Evolutionary conservation across 169 alveolate species (phyloP).

Genomic region (Neospora caninum): DNA sequence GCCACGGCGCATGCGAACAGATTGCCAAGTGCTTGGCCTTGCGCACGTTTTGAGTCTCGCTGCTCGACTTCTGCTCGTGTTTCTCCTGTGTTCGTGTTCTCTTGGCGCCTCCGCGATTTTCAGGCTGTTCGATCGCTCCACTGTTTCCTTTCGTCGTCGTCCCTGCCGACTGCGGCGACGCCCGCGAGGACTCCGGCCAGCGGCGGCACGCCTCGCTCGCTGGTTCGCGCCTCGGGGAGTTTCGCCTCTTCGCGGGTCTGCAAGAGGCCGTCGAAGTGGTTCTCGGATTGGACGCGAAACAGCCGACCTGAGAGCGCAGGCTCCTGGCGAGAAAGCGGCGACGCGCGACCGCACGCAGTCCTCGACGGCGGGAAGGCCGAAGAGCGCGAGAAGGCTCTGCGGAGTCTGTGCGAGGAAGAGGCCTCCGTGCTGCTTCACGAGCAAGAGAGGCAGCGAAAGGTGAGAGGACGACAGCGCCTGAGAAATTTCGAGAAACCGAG

Average conservation of each 20-base stretch:
- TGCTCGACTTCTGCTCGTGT: no score
- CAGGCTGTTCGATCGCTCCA: neutral
- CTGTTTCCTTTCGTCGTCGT: neutral
- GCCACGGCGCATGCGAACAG: no score
- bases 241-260: neutral
- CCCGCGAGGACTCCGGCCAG: neutral
- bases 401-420: neutral
- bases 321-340: no score
- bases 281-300: no score
- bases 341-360: neutral
- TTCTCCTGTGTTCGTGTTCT: no score
- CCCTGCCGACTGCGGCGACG: neutral
- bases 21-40: no score
- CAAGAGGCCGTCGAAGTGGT: no score
- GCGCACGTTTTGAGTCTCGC: no score
- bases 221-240: neutral
- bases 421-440: neutral
- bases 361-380: neutral
- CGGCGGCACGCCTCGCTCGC: neutral
- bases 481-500: no score
- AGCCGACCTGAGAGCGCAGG: neutral
- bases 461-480: neutral
- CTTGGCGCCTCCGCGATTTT: no score
- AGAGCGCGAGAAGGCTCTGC: neutral
- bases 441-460: neutral